phyloP scores from a whole-genome alignment of 2,329 filamentous ascomycete genomes.

The Aaosphaeria pasadenensis region DNA sequence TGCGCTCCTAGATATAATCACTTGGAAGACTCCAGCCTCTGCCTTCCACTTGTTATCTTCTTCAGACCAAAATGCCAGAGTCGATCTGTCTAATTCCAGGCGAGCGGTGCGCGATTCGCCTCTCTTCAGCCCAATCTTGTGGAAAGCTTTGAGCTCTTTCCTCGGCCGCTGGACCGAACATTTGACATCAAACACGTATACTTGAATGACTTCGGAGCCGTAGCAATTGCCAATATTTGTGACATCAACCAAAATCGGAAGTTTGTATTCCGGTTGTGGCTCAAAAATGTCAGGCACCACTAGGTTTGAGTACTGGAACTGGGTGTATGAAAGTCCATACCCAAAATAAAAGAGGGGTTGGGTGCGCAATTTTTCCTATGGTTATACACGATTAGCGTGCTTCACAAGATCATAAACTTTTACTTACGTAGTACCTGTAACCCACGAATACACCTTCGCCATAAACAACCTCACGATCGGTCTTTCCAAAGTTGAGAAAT shows the following conservation, averaged over 20 bases:
- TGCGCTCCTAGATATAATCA: background rate
- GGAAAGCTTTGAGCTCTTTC: background rate
- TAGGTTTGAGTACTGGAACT: constrained; percentile 43
- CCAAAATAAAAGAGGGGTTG: constrained; percentile 32
- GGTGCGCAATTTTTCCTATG: constrained; percentile 46
- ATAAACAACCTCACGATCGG: constrained; percentile 56
- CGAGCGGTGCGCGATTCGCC: background rate
- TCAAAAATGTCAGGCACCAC: background rate
- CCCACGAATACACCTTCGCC: constrained; percentile 54
- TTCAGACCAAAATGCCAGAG: background rate
- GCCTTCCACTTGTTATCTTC: background rate
- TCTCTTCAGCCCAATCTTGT: too few species aligned
- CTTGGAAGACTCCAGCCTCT: background rate
- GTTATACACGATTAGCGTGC: constrained; percentile 57
- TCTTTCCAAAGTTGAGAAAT: constrained; percentile 45
- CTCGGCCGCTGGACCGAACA: background rate
- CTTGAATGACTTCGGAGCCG: background rate
- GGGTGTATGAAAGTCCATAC: constrained; percentile 38
- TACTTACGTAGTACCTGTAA: constrained; percentile 48
- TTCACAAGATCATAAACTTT: too few species aligned
- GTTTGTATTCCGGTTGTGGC: too few species aligned
- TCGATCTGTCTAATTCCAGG: background rate
- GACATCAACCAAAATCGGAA: background rate
- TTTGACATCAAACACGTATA: background rate
- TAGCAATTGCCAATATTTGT: background rate